phyloP scores from a whole-genome alignment of 768 basidiomycete species.

The Auricularia sp. region DNA sequence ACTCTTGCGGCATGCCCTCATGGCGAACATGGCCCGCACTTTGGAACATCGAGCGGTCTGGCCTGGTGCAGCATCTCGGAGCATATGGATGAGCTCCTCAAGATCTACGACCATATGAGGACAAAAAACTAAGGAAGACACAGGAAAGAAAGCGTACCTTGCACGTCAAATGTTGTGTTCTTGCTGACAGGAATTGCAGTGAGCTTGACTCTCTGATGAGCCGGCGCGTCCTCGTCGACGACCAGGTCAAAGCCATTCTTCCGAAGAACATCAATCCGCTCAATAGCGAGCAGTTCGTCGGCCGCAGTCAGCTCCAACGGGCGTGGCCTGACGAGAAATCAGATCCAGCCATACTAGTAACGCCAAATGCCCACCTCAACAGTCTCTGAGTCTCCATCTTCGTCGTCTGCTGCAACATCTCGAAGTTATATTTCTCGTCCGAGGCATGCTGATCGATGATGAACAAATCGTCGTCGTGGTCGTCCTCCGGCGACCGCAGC shows the following conservation, averaged over 20 bases:
- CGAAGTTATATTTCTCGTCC: constrained; percentile 98
- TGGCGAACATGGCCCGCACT: constrained; percentile 91
- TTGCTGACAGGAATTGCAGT: constrained; percentile 86
- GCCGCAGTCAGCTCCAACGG: constrained; percentile 75
- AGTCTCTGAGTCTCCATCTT: constrained; percentile 78
- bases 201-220: constrained; percentile 47
- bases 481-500: constrained; percentile 28
- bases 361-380: constrained; percentile 46
- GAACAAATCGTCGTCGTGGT: constrained; percentile 73
- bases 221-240: constrained; percentile 37
- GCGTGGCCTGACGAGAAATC: constrained; percentile 46
- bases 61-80: constrained; percentile 67
- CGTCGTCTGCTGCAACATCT: constrained; percentile 84
- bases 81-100: constrained; percentile 81
- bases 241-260: constrained; percentile 86
- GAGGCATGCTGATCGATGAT: constrained; percentile 96
- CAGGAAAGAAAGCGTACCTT: constrained; percentile 39
- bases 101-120: constrained; percentile 48
- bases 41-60: constrained; percentile 89
- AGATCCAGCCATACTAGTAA: background rate
- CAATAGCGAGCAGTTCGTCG: constrained; percentile 79
- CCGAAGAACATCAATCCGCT: constrained; percentile 74
- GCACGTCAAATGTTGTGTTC: constrained; percentile 77
- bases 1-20: constrained; percentile 90
- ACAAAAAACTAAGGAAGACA: background rate